Base-by-base conservation (phyloP, 1,284 basidiomycete genomes). In the Leucoagaricus sp. region DNA sequence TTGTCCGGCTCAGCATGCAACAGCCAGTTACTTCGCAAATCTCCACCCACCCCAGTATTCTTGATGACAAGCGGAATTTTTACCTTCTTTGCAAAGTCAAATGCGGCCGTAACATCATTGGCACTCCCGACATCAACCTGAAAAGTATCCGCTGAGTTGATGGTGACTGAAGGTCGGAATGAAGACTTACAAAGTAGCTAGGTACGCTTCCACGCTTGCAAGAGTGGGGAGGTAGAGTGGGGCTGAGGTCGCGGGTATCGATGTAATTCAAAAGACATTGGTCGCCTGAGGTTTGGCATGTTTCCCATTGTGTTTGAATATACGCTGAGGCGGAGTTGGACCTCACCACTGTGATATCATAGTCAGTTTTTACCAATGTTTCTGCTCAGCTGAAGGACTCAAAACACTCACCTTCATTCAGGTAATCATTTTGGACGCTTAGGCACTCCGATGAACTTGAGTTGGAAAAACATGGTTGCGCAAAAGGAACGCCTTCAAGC, bases 21-120 rank as follows among this genome's bases (percentile, higher is more conserved):
- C 28, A 29, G 12, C 7, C 28, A 36, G 19, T 19, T 12, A 8
- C 36, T 7, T 23, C 49, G 13, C 41, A 10, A 7, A 13, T 38
- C 36, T 13, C 21, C 25, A 64, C 74, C 63, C 58, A 79, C 78
- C 21, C 80, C 80, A 10, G 78, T 79, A 62, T 82, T 82, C 59
- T 81, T 80, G 21, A 82, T 68, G 3, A 77, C 74, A 19, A 83
- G 59, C 5, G 76, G 77, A 9, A 79, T 65, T 13, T 67, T 63
- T 1, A 73, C 74, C 28, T 63, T 60, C 58, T 65, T 71, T 3
- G 75, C 68, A 60, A 81, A 82, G 3, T 56, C 61, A 46, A 77
- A 77, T 1, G 76, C 78, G 5, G 72, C 71, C 8, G 64, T 61
- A 1, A 81, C 73, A 58, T 82, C 80, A 23, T 68, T 53, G 6